Conservation (phyloP, 805 yeast genomes). For the Scheffersomyces coipomensis region DNA sequence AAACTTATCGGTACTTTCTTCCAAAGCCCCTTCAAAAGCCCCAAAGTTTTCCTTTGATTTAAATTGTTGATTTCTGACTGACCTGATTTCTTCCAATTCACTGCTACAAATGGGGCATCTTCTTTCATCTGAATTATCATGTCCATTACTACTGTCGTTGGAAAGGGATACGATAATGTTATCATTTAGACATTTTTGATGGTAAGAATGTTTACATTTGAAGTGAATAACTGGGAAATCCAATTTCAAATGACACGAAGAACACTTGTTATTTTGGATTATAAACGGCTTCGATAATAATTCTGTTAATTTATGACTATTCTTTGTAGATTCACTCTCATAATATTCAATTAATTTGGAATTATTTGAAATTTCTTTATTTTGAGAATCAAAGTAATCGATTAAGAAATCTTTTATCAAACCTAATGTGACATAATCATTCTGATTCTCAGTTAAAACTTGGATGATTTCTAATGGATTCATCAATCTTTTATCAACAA, state of each 20-base stretch:
- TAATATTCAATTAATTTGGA: slow-evolving; percentile 65
- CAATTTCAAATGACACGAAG: slow-evolving; percentile 60
- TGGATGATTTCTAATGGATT: slow-evolving; percentile 79
- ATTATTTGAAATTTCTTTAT: slow-evolving; percentile 67
- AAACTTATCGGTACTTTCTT: slow-evolving; percentile 59
- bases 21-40: slow-evolving; percentile 56
- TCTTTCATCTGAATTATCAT: slow-evolving; percentile 6
- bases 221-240: slow-evolving; percentile 83
- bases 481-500: slow-evolving; percentile 52
- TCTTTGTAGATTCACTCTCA: slow-evolving; percentile 59
- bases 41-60: slow-evolving; percentile 63
- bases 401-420: slow-evolving; percentile 67
- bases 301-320: slow-evolving; percentile 51
- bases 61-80: slow-evolving; percentile 57
- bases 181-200: slow-evolving; percentile 71
- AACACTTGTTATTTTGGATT: slow-evolving; percentile 62
- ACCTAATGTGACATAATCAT: slow-evolving; percentile 68
- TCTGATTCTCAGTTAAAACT: slow-evolving; percentile 40
- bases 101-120: slow-evolving; percentile 75
- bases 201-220: slow-evolving; percentile 83
- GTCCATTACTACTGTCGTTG: slow-evolving; percentile 5
- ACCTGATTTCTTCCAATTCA: slow-evolving; percentile 65
- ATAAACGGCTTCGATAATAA: slow-evolving; percentile 47
- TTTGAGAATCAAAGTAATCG: slow-evolving; percentile 57
- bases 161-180: slow-evolving; percentile 27